Percentiles rank a stretch among this genome's conserved stretches.
Conservation (phyloP, 129 eudicot genomes). For the Lonicera japonica region DNA sequence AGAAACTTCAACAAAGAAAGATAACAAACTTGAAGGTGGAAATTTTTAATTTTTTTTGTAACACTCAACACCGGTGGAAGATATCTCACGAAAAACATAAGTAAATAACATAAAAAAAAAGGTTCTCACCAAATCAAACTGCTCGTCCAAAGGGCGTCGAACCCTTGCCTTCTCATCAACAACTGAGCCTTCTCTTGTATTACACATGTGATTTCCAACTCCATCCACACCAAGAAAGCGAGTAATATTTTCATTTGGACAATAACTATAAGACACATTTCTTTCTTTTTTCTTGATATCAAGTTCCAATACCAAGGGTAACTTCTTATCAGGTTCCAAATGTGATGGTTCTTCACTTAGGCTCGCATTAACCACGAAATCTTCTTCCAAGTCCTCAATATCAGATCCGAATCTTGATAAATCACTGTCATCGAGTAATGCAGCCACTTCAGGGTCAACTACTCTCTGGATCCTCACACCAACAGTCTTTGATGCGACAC, state of each 20-base stretch:
- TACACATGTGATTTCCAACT: constrained; percentile 4
- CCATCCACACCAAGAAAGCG: neutral
- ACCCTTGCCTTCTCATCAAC: constrained; percentile 43
- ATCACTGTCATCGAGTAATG: constrained; percentile 73
- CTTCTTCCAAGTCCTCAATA: constrained; percentile 76
- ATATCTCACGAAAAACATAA: no score
- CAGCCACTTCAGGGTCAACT: constrained; percentile 83
- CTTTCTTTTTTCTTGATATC: constrained; percentile 16
- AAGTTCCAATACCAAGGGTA: constrained; percentile 17
- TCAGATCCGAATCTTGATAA: constrained; percentile 68
- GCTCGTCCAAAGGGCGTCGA: constrained; percentile 74
- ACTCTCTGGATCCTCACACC: constrained; percentile 67
- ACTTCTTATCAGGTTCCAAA: constrained; percentile 23
- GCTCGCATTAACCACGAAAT: constrained; percentile 78
- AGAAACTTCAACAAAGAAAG: neutral
- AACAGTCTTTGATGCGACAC: constrained; percentile 69
- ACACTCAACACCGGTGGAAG: no score
- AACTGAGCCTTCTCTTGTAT: constrained; percentile 10
- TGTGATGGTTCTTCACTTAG: constrained; percentile 43
- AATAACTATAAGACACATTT: constrained; percentile 1
- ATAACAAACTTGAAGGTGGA: no score
- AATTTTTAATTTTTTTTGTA: no score
- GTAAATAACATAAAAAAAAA: neutral
- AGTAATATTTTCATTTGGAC: constrained; percentile 10
- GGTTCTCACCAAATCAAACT: constrained; percentile 69